Evolutionary conservation across 306 rosid species (phyloP), one percentile per base, ranked within the genome.

Genomic region (Cercis canadensis): DNA sequence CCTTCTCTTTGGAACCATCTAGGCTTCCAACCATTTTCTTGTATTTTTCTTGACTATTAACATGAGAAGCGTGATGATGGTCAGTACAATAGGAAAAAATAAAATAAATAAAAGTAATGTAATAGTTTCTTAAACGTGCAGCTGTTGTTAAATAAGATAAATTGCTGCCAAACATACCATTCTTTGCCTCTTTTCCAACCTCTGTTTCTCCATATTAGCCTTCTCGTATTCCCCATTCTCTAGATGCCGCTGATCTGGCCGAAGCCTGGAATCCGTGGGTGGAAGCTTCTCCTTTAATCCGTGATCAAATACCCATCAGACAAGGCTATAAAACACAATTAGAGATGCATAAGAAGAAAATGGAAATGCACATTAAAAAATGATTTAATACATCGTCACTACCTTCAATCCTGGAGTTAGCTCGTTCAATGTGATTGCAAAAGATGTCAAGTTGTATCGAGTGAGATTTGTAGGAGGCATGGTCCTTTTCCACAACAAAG

Each of bases 201-300:
- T 88, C 78, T 86, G 96, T 72, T 94, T 94, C 86, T 94, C 97
- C 41, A 62, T 64, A 75, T 94, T 94, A 21, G 99, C 97, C 88
- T 83, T 91, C 81, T 89, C 99, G 46, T 91, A 94, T 76, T 94
- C 96, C 41, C 99, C 99, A 77, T 94, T 89, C 84, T 94, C 99
- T 65, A 94, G 79, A 81, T 87, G 92, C 68, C 99, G 92, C 77
- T 94, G 99, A 82, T 94, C 99, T 2, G 99, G 99, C 77, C 99
- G 86, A 57, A 91, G 86, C 85, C 99, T 86, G 54, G 99, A 94
- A 86, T 94, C 99, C 68, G 99, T 94, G 74, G 99, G 95, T 33
- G 99, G 99, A 61, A 94, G 99, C 81, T 88, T 94, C 90, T 87
- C 99, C 99, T 94, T 83, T 86, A 89, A 94, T 84, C 92, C 92